Evolutionary conservation across 2,329 filamentous ascomycete species (phyloP).

Genomic region (Arthroderma uncinatum): DNA sequence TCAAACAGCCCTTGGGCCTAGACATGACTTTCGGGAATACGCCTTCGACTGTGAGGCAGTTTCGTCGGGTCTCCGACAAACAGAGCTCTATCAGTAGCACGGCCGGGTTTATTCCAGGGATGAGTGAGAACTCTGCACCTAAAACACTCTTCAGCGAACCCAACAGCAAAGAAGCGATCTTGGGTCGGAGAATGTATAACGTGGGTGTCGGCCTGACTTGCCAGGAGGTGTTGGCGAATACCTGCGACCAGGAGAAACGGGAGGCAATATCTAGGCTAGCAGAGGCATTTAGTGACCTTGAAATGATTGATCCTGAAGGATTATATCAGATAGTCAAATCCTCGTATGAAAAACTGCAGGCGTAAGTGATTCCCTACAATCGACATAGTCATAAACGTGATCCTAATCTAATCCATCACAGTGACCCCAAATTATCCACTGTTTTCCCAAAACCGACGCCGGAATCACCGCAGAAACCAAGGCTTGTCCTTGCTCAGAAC

Average conservation of each 20-base stretch:
- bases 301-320: conserved; percentile 81
- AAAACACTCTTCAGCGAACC: conserved; percentile 23
- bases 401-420: conserved; percentile 11
- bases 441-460: conserved; percentile 24
- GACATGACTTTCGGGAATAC: conserved; percentile 92
- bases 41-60: conserved; percentile 81
- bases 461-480: conserved; percentile 42
- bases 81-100: conserved; percentile 27
- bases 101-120: conserved; percentile 20
- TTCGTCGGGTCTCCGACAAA: conserved; percentile 73
- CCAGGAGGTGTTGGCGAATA: conserved; percentile 78
- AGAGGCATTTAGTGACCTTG: conserved; percentile 73
- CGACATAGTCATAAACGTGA: too few relatives aligned
- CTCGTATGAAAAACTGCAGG: conserved; percentile 60
- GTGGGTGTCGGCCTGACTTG: conserved; percentile 74
- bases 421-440: conserved; percentile 22
- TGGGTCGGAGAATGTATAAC: conserved; percentile 70
- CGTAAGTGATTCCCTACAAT: conserved; percentile 20
- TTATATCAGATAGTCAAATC: conserved; percentile 72
- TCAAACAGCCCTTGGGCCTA: conserved; percentile 70
- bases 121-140: conserved; percentile 33
- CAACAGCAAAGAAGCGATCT: conserved; percentile 63
- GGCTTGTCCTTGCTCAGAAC: conserved; percentile 65
- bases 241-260: conserved; percentile 55
- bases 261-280: conserved; percentile 74